Percentiles rank a stretch among this genome's conserved stretches.
Evolutionary conservation across 768 basidiomycete species (phyloP).

Genomic region (Solioccasus polychromus): DNA sequence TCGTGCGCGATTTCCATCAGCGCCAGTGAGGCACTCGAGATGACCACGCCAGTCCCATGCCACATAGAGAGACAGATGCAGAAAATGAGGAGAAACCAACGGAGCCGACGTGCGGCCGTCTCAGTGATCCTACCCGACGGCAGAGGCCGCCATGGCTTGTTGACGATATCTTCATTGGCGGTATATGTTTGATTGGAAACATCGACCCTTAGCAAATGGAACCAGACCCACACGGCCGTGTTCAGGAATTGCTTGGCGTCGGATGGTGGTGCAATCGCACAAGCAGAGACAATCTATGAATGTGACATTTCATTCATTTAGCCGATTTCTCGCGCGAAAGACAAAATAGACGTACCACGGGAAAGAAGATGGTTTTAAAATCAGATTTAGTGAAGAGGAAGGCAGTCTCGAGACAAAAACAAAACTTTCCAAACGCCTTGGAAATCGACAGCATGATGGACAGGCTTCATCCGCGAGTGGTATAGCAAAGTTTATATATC

Average conservation of each 20-base stretch:
- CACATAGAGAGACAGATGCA: conserved; percentile 26
- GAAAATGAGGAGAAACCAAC: conserved; percentile 31
- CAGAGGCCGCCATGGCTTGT: conserved; percentile 38
- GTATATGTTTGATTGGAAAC: conserved; percentile 32
- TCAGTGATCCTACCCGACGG: conserved; percentile 33
- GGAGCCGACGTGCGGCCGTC: conserved; percentile 20
- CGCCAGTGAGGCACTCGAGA: conserved; percentile 22
- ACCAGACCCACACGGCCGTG: conserved; percentile 27
- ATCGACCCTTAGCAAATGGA: conserved; percentile 33
- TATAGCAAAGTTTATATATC: no score
- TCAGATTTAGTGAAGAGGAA: conserved; percentile 37
- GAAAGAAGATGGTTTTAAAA: conserved; percentile 34
- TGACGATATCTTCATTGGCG: conserved; percentile 30
- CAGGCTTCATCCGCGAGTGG: not conserved
- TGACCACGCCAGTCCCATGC: conserved; percentile 18
- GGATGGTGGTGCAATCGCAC: conserved; percentile 1
- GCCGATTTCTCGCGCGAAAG: not conserved
- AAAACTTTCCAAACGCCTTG: not conserved
- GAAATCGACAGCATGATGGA: not conserved
- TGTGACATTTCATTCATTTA: not conserved
- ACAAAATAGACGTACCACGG: conserved; percentile 27
- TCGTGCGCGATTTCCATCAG: conserved; percentile 28
- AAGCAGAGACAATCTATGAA: conserved; percentile 10
- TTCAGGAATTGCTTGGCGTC: not conserved
- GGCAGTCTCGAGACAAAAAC: conserved; percentile 23